Evolutionary conservation across 495 filamentous ascomycete species (phyloP).

Genomic region (Aspergillus ostianus): DNA sequence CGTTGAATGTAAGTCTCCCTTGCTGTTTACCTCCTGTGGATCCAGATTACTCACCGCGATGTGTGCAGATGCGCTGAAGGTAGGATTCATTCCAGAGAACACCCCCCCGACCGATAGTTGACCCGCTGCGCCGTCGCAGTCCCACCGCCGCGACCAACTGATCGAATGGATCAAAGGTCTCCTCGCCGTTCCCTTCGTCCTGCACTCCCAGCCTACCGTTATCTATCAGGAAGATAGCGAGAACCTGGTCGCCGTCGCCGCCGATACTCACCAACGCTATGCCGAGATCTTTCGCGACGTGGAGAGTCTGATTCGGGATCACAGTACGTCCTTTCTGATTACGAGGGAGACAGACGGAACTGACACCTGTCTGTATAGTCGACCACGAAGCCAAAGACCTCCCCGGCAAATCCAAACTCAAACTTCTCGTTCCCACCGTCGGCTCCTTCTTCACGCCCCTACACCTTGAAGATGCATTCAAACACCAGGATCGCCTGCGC

Average conservation of each 20-base stretch:
- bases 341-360: not conserved
- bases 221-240: conserved; percentile 58
- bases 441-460: conserved; percentile 90
- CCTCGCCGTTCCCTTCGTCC: conserved; percentile 92
- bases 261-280: conserved; percentile 74
- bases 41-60: conserved; percentile 18
- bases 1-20: conserved; percentile 69
- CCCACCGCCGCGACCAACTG: conserved; percentile 84
- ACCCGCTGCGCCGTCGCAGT: conserved; percentile 37
- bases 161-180: conserved; percentile 81
- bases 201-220: conserved; percentile 91
- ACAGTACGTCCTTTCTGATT: conserved; percentile 58
- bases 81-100: conserved; percentile 20
- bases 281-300: conserved; percentile 95
- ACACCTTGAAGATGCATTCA: conserved; percentile 83
- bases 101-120: not conserved
- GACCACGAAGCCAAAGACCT: conserved; percentile 60
- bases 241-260: conserved; percentile 50
- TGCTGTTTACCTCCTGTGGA: conserved; percentile 7
- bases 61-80: conserved; percentile 74
- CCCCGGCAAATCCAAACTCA: conserved; percentile 78
- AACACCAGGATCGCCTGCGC: conserved; percentile 78
- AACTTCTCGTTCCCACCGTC: conserved; percentile 84
- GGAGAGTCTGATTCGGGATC: conserved; percentile 84
- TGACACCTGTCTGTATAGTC: conserved; percentile 46